Conservation (phyloP, 345 rosid species). For the Laguncularia racemosa region DNA sequence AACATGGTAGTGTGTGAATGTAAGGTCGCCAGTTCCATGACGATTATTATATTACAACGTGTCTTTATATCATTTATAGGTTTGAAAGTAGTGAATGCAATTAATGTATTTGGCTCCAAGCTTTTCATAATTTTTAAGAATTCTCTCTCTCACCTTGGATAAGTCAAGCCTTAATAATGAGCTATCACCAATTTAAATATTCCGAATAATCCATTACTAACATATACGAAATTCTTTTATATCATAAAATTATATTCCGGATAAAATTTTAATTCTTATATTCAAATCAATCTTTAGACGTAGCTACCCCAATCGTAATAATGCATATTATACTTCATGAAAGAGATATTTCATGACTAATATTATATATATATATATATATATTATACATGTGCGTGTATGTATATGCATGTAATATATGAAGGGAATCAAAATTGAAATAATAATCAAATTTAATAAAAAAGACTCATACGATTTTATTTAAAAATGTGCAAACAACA, state of each 20-base stretch:
- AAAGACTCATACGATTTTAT: too few relatives aligned
- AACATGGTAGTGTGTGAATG: neutral
- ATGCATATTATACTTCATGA: neutral
- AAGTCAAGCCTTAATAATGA: constrained; percentile 13
- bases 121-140: constrained; percentile 1
- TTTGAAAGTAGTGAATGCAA: constrained; percentile 31
- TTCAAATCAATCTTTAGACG: neutral
- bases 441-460: too few relatives aligned
- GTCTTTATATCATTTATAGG: constrained; percentile 38
- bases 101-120: constrained; percentile 50
- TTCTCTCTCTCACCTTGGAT: neutral
- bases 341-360: neutral
- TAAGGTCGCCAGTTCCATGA: constrained; percentile 1
- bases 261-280: too few relatives aligned
- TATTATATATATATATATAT: too few relatives aligned
- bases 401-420: too few relatives aligned
- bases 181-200: neutral
- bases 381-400: too few relatives aligned
- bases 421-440: too few relatives aligned
- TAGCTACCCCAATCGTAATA: too few relatives aligned
- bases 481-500: too few relatives aligned
- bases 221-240: neutral
- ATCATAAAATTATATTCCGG: too few relatives aligned
- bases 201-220: too few relatives aligned
- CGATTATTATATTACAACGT: constrained; percentile 3